These are phyloP conservation scores for Brasenia schreberi DNA, from an alignment of 164 flowering plant genomes.

Conservation along the genomic window DNA sequence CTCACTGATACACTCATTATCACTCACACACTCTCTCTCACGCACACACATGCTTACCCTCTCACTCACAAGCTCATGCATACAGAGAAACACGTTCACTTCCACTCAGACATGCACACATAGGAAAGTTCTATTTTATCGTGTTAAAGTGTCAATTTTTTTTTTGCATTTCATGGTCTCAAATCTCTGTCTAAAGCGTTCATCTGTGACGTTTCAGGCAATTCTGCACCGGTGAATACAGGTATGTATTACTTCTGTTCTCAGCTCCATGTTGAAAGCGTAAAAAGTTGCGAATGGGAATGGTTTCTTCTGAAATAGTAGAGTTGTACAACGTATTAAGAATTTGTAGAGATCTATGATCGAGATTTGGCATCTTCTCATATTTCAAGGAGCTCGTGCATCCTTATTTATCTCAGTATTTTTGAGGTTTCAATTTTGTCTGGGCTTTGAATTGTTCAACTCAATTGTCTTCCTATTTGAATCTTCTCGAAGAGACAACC, in stretches of 20 bases:
- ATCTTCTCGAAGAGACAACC: no score
- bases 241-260: constrained; percentile 22
- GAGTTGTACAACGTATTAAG: background rate
- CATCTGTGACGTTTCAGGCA: constrained; percentile 39
- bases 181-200: background rate
- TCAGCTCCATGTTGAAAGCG: background rate
- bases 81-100: no score
- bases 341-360: background rate
- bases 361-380: background rate
- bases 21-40: no score
- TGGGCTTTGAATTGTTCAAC: no score
- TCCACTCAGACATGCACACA: no score
- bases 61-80: no score
- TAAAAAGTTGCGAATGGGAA: background rate
- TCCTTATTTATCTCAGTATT: background rate
- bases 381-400: background rate
- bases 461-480: no score
- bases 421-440: no score
- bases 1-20: no score
- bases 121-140: no score
- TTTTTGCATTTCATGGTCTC: background rate
- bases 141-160: background rate
- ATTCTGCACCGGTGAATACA: constrained; percentile 90
- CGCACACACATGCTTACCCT: no score
- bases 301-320: background rate